A percentile compares a stretch with the other conserved stretches of the same genome.
Conservation (phyloP, 2,329 filamentous ascomycete species). For the Colletotrichum shisoi region DNA sequence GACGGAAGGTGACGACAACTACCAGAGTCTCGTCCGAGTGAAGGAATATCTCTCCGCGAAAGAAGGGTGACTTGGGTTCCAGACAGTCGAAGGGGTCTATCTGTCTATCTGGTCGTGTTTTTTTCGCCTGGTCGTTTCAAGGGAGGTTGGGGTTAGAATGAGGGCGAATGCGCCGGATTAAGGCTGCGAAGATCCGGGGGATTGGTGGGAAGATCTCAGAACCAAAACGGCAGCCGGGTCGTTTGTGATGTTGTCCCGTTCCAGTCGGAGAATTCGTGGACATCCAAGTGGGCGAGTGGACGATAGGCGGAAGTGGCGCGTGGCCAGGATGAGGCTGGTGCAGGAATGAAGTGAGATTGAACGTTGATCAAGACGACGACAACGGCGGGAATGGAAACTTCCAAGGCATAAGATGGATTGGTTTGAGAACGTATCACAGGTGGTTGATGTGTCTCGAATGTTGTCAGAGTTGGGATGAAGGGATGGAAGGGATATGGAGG, state of each 20-base stretch:
- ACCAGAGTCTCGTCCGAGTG: not conserved
- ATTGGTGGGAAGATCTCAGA: constrained; percentile 29
- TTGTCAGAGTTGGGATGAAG: constrained; percentile 35
- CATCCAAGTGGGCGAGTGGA: constrained; percentile 7
- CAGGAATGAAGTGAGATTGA: constrained; percentile 34
- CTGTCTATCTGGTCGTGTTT: not conserved
- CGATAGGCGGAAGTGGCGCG: constrained; percentile 6
- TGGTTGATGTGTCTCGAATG: constrained; percentile 36
- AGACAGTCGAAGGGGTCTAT: not conserved
- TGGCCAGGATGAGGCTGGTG: constrained; percentile 28
- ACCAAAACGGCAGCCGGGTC: constrained; percentile 32
- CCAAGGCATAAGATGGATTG: constrained; percentile 30
- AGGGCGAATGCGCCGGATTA: constrained; percentile 20
- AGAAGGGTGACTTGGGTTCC: not conserved
- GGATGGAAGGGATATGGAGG: constrained; percentile 16
- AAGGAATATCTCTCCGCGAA: not conserved
- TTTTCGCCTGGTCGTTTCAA: not conserved
- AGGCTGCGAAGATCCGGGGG: constrained; percentile 36
- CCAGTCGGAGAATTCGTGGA: constrained; percentile 35
- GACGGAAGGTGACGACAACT: not conserved
- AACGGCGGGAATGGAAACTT: constrained; percentile 20
- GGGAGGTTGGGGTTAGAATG: constrained; percentile 18
- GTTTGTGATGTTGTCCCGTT: constrained; percentile 16
- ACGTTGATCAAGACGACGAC: constrained; percentile 9
- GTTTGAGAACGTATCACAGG: constrained; percentile 38